Evolutionary conservation across 352 stramenopile genomes (phyloP).

Genomic region (Pythium dissimile): DNA sequence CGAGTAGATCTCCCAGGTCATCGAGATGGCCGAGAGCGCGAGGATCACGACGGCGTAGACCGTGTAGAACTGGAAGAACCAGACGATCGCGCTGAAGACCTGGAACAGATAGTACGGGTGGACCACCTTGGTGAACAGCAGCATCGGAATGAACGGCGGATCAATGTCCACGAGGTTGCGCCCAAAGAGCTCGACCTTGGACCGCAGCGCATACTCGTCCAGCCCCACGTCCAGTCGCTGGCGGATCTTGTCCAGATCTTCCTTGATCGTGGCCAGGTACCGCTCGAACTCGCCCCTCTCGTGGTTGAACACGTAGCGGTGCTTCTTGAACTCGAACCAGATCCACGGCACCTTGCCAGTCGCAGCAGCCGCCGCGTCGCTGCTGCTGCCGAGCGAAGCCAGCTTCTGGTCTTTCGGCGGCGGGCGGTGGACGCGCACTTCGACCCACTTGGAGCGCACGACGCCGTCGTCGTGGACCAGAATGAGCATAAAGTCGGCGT

Average conservation of each 20-base stretch:
- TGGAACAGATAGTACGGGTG: slow-evolving; percentile 68
- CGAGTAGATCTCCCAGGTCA: slow-evolving; percentile 48
- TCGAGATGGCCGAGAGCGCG: slow-evolving; percentile 31
- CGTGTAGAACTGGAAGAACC: slow-evolving; percentile 42
- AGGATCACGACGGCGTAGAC: slow-evolving; percentile 45
- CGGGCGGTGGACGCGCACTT: slow-evolving; percentile 28
- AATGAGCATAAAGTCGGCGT: slow-evolving; percentile 50
- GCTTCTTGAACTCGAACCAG: slow-evolving; percentile 73
- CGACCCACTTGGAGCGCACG: slow-evolving; percentile 36
- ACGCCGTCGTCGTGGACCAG: slow-evolving; percentile 33
- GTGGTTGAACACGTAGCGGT: slow-evolving; percentile 58
- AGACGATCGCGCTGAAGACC: slow-evolving; percentile 46
- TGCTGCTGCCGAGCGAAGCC: too few species aligned
- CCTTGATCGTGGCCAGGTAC: slow-evolving; percentile 35
- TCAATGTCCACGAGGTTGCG: slow-evolving; percentile 43
- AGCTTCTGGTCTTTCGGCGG: not conserved
- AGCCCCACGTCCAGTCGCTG: slow-evolving; percentile 30
- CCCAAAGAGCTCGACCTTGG: slow-evolving; percentile 35
- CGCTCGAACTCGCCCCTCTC: slow-evolving; percentile 47
- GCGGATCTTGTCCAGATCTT: slow-evolving; percentile 24
- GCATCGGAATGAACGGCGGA: slow-evolving; percentile 24
- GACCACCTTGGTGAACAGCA: slow-evolving; percentile 54
- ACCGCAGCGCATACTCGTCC: slow-evolving; percentile 5
- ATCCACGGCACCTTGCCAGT: slow-evolving; percentile 19
- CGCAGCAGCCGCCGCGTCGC: too few species aligned